Evolutionary conservation across 805 yeast species (phyloP), one percentile per base, ranked within the genome.

Genomic region (Dipodascopsis uninucleata): DNA sequence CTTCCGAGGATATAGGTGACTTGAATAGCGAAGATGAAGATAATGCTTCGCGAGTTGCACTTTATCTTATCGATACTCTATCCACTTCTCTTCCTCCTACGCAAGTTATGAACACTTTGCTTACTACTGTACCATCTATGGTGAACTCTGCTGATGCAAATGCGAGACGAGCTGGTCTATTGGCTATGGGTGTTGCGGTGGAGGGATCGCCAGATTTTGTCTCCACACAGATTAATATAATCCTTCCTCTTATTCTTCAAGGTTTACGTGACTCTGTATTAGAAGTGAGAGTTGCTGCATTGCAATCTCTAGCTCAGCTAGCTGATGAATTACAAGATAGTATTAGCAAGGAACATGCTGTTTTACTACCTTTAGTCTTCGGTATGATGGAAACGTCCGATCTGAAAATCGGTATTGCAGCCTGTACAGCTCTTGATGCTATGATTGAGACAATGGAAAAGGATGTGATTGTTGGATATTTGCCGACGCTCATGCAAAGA

Each of bases 161-260:
- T 55, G 87, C 84, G 69, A 81, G 94, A 71, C 81, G 96, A 70
- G 96, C 94, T 48, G 93, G 84, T 43, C 72, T 88, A 41, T 71
- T 86, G 58, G 77, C 95, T 26, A 70, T 93, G 52, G 87, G 94
- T 58, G 85, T 79, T 45, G 79, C 90, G 41, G 85, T 85, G 36
- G 77, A 84, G 53, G 98, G 97, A 63, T 90, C 97, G 32, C 97
- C 97, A 52, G 99, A 93, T 62, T 90, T 75, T 66, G 76, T 85
- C 59, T 76, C 88, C 36, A 74, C 82, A 37, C 90, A 88, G 62
- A 68, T 89, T 49, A 76, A 77, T 48, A 81, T 80, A 60, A 69
- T 93, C 52, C 75, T 88, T 42, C 86, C 87, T 40, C 76, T 80
- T 47, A 68, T 90, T 37, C 74, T 85, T 41, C 68, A 74, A 40